phyloP scores from a whole-genome alignment of 2,329 filamentous ascomycete genomes.

The Talaromyces sp. region DNA sequence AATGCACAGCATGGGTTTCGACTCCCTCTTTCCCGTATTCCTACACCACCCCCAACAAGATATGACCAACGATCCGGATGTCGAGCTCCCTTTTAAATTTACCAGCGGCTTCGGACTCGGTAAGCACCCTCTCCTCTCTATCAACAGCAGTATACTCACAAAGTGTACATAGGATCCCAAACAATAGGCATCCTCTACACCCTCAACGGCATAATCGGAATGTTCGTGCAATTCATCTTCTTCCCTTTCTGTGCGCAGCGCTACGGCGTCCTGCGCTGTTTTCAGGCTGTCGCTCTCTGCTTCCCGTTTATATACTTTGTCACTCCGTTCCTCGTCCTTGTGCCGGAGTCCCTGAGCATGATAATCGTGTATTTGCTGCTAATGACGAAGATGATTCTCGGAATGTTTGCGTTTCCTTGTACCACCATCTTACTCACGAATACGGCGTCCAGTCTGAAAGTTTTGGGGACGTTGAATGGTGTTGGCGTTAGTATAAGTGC shows the following conservation, averaged over 20 bases:
- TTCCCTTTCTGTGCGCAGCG: constrained; percentile 72
- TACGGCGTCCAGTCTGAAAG: constrained; percentile 67
- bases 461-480: constrained; percentile 87
- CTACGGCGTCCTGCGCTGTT: constrained; percentile 71
- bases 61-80: constrained; percentile 52
- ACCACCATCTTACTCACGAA: constrained; percentile 89
- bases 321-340: constrained; percentile 75
- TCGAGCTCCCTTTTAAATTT: constrained; percentile 74
- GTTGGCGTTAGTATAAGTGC: constrained; percentile 80
- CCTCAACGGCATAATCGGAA: constrained; percentile 73
- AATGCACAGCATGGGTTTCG: constrained; percentile 77
- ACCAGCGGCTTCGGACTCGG: constrained; percentile 71
- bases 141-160: neutral
- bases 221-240: constrained; percentile 78
- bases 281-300: constrained; percentile 61
- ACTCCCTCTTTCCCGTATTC: constrained; percentile 85
- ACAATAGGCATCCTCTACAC: constrained; percentile 84
- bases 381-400: constrained; percentile 67
- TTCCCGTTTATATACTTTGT: constrained; percentile 75
- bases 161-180: constrained; percentile 54
- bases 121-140: constrained; percentile 22
- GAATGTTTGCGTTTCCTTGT: constrained; percentile 85
- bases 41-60: constrained; percentile 68
- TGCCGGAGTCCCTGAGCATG: constrained; percentile 54
- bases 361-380: constrained; percentile 63